A percentile compares a stretch with the other conserved stretches of the same genome.
These are phyloP conservation scores for Hortiboletus campestris DNA, from an alignment of 768 basidiomycete genomes.

Conservation along the genomic window DNA sequence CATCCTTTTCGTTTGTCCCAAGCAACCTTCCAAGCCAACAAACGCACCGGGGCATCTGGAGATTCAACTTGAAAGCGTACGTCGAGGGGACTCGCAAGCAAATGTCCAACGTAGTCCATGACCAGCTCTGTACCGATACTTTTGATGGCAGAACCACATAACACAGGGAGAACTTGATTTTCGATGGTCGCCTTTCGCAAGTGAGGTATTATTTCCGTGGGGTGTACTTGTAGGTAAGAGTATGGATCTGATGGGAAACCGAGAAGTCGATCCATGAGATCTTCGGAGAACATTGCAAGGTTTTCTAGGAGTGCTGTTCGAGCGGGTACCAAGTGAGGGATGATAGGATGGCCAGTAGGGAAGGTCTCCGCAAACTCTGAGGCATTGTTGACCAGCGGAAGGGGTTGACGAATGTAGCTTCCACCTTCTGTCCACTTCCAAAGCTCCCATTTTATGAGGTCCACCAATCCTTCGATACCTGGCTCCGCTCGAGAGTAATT, in stretches of 20 bases:
- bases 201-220: conserved; percentile 53
- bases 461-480: conserved; percentile 80
- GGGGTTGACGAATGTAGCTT: conserved; percentile 37
- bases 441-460: conserved; percentile 79
- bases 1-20: conserved; percentile 84
- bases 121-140: conserved; percentile 79
- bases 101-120: conserved; percentile 78
- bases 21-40: conserved; percentile 85
- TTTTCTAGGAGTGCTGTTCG: conserved; percentile 72
- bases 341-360: conserved; percentile 60
- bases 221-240: conserved; percentile 62
- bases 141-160: conserved; percentile 81
- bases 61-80: conserved; percentile 46
- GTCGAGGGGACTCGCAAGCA: conserved; percentile 77
- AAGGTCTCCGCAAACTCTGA: conserved; percentile 45
- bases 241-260: conserved; percentile 53
- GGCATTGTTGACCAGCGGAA: conserved; percentile 52
- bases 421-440: conserved; percentile 70
- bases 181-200: conserved; percentile 66
- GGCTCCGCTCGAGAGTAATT: conserved; percentile 75
- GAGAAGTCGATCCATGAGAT: conserved; percentile 73
- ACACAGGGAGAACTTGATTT: conserved; percentile 69
- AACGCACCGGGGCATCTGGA: conserved; percentile 49
- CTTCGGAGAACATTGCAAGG: conserved; percentile 76
- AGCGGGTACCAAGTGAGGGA: conserved; percentile 63